Conservation (phyloP, 768 basidiomycete species). For the Coprinopsis cinerea region DNA sequence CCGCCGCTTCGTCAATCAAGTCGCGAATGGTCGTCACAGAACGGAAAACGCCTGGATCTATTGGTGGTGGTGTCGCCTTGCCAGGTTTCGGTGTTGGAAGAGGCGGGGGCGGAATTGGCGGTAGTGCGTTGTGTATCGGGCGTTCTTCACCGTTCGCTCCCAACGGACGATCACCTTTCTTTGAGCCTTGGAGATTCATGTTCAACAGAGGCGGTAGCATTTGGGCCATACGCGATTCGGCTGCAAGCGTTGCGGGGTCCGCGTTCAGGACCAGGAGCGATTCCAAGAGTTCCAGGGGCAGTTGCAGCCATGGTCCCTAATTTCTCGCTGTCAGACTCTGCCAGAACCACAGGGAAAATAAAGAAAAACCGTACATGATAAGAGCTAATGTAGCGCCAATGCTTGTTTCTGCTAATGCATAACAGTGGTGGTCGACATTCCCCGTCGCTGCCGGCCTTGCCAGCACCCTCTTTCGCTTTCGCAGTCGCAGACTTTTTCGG, state of each 20-base stretch:
- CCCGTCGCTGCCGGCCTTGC: constrained; percentile 23
- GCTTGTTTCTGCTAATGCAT: constrained; percentile 89
- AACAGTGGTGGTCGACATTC: constrained; percentile 59
- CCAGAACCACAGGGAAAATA: constrained; percentile 9
- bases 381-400: constrained; percentile 90
- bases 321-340: constrained; percentile 16
- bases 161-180: constrained; percentile 43
- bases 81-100: constrained; percentile 54
- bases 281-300: constrained; percentile 81
- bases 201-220: constrained; percentile 25
- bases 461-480: constrained; percentile 35
- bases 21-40: constrained; percentile 68
- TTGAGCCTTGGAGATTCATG: constrained; percentile 20
- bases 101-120: constrained; percentile 36
- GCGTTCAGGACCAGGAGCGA: constrained; percentile 74
- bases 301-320: constrained; percentile 89
- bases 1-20: constrained; percentile 86
- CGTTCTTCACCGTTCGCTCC: constrained; percentile 31
- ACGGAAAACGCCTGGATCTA: constrained; percentile 84
- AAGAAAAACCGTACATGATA: constrained; percentile 63
- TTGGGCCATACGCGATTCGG: constrained; percentile 37
- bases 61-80: constrained; percentile 75
- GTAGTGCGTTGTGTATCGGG: constrained; percentile 32
- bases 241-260: constrained; percentile 59
- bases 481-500: constrained; percentile 18